Base-by-base conservation (phyloP, 306 rosid genomes). In the Rosa rugosa region DNA sequence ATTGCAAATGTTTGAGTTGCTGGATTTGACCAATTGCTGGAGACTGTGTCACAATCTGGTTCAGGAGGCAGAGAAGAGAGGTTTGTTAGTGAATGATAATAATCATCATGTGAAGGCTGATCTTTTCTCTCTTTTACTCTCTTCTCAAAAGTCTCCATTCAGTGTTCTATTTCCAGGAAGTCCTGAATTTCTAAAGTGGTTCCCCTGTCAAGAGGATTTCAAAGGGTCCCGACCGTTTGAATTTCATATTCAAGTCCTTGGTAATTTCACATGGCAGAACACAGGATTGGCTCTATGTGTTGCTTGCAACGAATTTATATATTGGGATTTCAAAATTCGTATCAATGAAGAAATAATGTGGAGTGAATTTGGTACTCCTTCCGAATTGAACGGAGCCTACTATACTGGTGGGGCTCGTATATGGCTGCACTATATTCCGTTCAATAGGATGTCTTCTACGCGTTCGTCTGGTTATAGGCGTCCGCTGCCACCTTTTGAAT, bases 271-370 rank as follows among this genome's bases (percentile, higher is more conserved):
- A 11, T 60, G 66, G 66, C 2, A 60, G 17, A 60, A 25, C 38
- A 60, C 36, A 23, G 66, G 16, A 5, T 4, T 60, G 8, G 38
- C 6, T 22, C 13, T 59, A 23, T 59, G 36, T 59, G 6, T 59
- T 10, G 6, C 16, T 59, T 1, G 2, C 2, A 59, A 59, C 0
- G 11, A 0, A 0, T 0, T 0, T 1, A 0, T 9, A 27, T 0
- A 3, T 0, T 3, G 14, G 6, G 0, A 3, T 0, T 59, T 23
- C 6, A 0, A 23, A 11, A 59, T 25, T 1, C 4, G 0, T 25
- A 23, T 60, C 38, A 9, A 60, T 12, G 38, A 25, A 60, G 17
- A 0, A 3, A 0, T 27, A 27, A 1, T 27, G 31, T 0, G 31
- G 31, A 27, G 49, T 45, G 49, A n/a, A n/a, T n/a, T n/a, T n/a